These are phyloP conservation scores for Phlyctochytrium arcticum DNA, from an alignment of 192 early-diverging fungal genomes.

Conservation along the genomic window DNA sequence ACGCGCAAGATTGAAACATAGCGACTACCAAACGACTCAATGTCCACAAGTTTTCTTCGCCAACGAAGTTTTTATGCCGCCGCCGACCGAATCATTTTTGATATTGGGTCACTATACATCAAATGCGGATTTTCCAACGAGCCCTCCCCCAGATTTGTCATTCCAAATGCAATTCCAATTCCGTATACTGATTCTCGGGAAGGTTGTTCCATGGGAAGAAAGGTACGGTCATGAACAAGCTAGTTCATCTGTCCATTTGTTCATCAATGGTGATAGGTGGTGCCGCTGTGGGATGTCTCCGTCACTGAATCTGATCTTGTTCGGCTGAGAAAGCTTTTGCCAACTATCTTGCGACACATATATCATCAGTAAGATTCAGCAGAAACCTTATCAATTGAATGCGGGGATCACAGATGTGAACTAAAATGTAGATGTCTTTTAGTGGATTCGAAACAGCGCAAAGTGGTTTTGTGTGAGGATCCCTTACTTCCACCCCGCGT, in stretches of 20 bases:
- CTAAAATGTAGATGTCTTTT: slow-evolving; percentile 52
- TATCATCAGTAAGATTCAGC: slow-evolving; percentile 8
- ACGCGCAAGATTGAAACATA: no score
- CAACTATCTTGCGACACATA: not conserved
- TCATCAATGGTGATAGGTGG: not conserved
- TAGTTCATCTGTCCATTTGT: not conserved
- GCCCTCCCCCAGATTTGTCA: slow-evolving; percentile 63
- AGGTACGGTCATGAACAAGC: slow-evolving; percentile 1
- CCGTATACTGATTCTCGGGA: slow-evolving; percentile 19
- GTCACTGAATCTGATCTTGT: not conserved
- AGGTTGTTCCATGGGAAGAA: slow-evolving; percentile 29
- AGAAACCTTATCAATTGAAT: not conserved
- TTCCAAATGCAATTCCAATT: slow-evolving; percentile 46
- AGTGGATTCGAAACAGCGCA: slow-evolving; percentile 77
- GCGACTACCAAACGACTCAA: no score
- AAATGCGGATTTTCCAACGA: slow-evolving; percentile 88
- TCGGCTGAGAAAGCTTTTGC: not conserved
- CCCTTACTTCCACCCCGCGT: slow-evolving; percentile 63
- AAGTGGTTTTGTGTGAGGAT: slow-evolving; percentile 77
- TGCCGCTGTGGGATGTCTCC: slow-evolving; percentile 11
- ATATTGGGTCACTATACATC: slow-evolving; percentile 76
- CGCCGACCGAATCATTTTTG: slow-evolving; percentile 84
- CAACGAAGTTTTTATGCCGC: slow-evolving; percentile 63
- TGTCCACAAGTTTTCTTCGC: slow-evolving; percentile 23
- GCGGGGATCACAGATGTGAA: not conserved